Conservation (phyloP, 345 rosid species). For the Brassica incana region DNA sequence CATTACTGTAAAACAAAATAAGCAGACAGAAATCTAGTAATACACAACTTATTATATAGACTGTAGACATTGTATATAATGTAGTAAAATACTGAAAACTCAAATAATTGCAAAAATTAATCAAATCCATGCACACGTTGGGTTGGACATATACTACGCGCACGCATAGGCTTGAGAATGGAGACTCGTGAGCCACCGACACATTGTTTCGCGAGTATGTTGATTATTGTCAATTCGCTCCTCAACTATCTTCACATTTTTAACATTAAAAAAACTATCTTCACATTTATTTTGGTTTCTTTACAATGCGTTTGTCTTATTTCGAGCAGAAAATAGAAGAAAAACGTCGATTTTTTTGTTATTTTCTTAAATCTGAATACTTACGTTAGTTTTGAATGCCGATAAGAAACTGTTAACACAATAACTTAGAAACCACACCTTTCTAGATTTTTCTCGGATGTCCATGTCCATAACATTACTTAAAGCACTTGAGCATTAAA, state of each 20-base stretch:
- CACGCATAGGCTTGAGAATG: background rate
- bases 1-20: no score
- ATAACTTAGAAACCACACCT: background rate
- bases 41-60: background rate
- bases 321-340: background rate
- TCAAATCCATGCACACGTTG: slow-evolving; percentile 14
- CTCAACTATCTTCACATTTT: background rate
- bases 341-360: background rate
- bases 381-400: background rate
- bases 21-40: background rate
- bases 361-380: background rate
- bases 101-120: background rate
- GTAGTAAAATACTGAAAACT: background rate
- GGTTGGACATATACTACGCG: background rate
- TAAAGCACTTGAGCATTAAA: background rate
- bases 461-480: slow-evolving; percentile 3
- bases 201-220: background rate
- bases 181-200: slow-evolving; percentile 20
- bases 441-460: slow-evolving; percentile 1
- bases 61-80: no score
- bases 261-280: background rate
- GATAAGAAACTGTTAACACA: background rate
- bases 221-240: background rate
- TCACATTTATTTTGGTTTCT: slow-evolving; percentile 9
- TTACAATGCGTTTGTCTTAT: background rate